Base-by-base conservation (phyloP, 2,329 filamentous ascomycete genomes). In the Thielaviopsis ethacetica region DNA sequence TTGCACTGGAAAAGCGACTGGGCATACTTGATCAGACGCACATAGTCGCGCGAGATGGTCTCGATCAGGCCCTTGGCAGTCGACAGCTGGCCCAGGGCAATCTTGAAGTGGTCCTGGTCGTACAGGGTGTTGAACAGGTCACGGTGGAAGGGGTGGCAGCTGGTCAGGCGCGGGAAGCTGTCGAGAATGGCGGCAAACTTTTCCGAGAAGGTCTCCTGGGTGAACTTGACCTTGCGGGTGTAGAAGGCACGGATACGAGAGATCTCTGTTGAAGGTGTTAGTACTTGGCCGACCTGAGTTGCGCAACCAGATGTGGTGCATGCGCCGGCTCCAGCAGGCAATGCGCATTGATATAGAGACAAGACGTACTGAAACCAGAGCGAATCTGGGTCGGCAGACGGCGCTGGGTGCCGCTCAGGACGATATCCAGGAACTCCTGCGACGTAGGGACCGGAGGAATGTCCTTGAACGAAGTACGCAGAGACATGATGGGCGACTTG, bases 1-100 rank as follows among this genome's bases (percentile, higher is more conserved):
- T 98, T 98, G 81, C 91, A 97, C 76, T 98, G 93, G 77, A 91
- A 98, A 64, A 98, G 80, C 67, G 85, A 94, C 76, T 95, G 91
- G 59, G 89, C 91, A 75, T 98, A 97, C 79, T 72, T 73, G 71
- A 95, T 81, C 53, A 98, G 81, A 64, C 93, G 88, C 63, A 98
- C 90, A 69, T 98, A 98, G 72, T 98, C 93, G 69, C 93, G 83
- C 62, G 88, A 86, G 63, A 98, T 93, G 58, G 91, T 94, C 79
- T 98, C 93, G 59, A 98, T 94, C 64, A 97, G 76, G 68, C 94
- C 88, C 76, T 96, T 97, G 57, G 93, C 93, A 4, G 93, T 97
- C 51, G 90, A 94, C 53, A 98, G 77, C 72, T 97, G 93, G 62
- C 93, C 94, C 41, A 98, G 85, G 41, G 94, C 93, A 67, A 98